Conservation (phyloP, 495 filamentous ascomycete genomes). For the Neurospora sp. region DNA sequence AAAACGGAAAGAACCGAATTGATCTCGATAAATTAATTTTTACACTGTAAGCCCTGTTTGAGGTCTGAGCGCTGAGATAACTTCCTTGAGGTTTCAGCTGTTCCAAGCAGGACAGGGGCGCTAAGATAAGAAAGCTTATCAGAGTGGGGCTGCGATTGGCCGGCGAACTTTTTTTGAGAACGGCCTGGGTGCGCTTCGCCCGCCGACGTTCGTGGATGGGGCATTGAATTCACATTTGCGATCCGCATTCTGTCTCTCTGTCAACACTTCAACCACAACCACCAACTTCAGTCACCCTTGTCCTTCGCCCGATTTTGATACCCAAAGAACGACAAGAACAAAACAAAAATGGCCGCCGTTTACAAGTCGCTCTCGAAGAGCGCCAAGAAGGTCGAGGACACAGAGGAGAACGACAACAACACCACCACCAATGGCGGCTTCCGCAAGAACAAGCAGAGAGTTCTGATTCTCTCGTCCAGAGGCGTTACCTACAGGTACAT, state of each 20-base stretch:
- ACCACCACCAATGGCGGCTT: slow-evolving; percentile 26
- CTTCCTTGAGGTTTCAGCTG: neutral
- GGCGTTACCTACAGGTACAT: slow-evolving; percentile 79
- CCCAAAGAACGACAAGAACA: neutral
- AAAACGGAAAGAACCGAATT: no score
- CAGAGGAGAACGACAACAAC: slow-evolving; percentile 23
- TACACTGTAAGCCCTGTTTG: no score
- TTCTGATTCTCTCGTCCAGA: slow-evolving; percentile 80
- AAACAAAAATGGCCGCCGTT: slow-evolving; percentile 70
- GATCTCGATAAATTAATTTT: no score
- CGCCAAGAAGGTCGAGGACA: slow-evolving; percentile 28
- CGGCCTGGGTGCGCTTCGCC: neutral
- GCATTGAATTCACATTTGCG: neutral
- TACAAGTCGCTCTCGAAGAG: slow-evolving; percentile 84
- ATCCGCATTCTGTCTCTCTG: neutral
- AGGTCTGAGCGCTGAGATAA: no score
- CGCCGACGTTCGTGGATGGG: neutral
- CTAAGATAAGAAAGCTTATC: slow-evolving; percentile 16
- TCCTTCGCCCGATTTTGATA: neutral
- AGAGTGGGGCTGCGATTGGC: slow-evolving; percentile 6
- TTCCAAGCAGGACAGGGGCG: neutral
- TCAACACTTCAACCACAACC: slow-evolving; percentile 4
- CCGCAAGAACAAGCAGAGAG: slow-evolving; percentile 60
- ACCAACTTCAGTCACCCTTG: neutral
- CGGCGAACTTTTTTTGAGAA: slow-evolving; percentile 18